Evolutionary conservation across 2,329 filamentous ascomycete species (phyloP), one percentile per base, ranked within the genome.

Genomic region (Drechslerella stenobrocha): DNA sequence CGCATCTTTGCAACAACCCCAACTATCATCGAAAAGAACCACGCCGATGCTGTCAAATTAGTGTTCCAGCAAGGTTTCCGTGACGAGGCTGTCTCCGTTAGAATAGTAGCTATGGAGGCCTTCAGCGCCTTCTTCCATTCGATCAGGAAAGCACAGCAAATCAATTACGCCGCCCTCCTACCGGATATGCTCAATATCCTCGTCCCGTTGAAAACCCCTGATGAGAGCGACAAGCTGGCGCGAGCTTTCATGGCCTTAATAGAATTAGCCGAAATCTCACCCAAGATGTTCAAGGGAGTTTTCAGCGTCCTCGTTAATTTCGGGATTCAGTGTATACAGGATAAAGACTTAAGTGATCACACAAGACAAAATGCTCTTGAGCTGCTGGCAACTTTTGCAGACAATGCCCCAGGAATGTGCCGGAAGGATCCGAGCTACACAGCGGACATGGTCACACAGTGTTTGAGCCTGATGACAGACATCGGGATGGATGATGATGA

Each of bases 401-500:
- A 98, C 75, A 93, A 92, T 74, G 88, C 90, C 0, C 90, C 93
- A 2, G 87, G 87, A 34, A 92, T 97, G 86, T 97, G 93, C 80
- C 89, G 87, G 75, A 96, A 96, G 76, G 92, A 98, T 75, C 78
- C 85, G n/a, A 87, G 85, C 8, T 98, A 95, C 78, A 93, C 91
- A 1, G 86, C 84, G 67, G 90, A 96, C 71, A 98, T 98, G 93
- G 95, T 98, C 71, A 97, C 91, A 0, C 93, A 98, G 77, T 98
- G 93, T 76, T 80, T 98, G 72, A 97, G 92, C 73, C 79, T 98
- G 72, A 98, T 98, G 93, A 97, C 93, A 2, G 93, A 98, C 75
- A 87, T 98, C 69, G 93, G 91, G 35, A 82, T 87, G 69, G 93
- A 97, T 72, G 93, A 98, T 72, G 92, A 98, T 58, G 90, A 97